These are phyloP conservation scores for Boletales sp. DNA, from an alignment of 768 basidiomycete genomes.

Conservation along the genomic window DNA sequence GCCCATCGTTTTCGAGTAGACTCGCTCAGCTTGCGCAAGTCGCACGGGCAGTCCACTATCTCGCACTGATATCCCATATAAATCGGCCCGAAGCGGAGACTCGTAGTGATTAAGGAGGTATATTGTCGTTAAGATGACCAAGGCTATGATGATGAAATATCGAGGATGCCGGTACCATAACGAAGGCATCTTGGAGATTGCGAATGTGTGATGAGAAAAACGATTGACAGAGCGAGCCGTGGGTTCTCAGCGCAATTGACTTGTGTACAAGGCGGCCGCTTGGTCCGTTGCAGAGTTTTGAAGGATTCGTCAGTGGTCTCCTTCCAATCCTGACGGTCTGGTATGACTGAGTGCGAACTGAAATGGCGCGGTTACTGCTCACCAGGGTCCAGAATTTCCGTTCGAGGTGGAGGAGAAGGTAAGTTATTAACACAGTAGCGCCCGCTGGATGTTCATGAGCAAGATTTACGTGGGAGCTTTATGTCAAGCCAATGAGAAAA, in stretches of 20 bases:
- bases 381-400: conserved; percentile 10
- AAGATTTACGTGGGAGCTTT: conserved; percentile 20
- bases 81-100: conserved; percentile 20
- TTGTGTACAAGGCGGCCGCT: conserved; percentile 5
- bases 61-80: conserved; percentile 22
- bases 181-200: conserved; percentile 23
- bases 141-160: conserved; percentile 43
- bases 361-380: conserved; percentile 2
- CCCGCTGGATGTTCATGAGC: conserved; percentile 16
- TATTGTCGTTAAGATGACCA: conserved; percentile 42
- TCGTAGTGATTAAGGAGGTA: conserved; percentile 44
- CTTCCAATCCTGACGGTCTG: not conserved
- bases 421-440: conserved; percentile 5
- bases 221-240: conserved; percentile 3
- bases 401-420: not conserved
- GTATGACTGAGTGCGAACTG: not conserved
- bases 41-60: conserved; percentile 38
- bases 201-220: not conserved
- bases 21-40: conserved; percentile 39
- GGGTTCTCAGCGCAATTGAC: conserved; percentile 1
- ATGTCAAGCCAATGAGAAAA: not conserved
- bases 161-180: conserved; percentile 48
- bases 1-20: conserved; percentile 42
- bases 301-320: not conserved
- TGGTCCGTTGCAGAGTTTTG: not conserved